Conservation (phyloP, 441 rosid species). For the Geranium incanum region DNA sequence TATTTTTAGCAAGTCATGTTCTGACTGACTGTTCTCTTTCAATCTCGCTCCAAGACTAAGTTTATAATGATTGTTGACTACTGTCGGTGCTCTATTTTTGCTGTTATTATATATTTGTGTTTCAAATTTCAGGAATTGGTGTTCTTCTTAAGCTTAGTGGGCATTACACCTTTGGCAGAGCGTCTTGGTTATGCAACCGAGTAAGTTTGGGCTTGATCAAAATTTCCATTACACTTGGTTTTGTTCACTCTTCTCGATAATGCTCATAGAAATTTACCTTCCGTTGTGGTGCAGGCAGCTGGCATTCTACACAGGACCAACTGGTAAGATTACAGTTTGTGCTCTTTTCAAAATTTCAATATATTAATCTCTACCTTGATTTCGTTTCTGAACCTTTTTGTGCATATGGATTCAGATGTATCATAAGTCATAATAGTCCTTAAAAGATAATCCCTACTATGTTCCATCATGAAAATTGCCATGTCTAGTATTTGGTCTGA, state of each 20-base stretch:
- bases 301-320: conserved; percentile 25
- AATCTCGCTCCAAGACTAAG: no score
- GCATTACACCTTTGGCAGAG: conserved; percentile 58
- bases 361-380: no score
- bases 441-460: not conserved
- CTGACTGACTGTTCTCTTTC: no score
- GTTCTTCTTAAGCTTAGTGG: conserved; percentile 42
- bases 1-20: no score
- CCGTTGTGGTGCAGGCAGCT: conserved; percentile 24
- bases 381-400: not conserved
- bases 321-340: conserved; percentile 7
- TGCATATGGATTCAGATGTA: not conserved
- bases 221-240: not conserved
- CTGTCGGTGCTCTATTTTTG: no score
- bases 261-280: not conserved
- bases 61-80: no score
- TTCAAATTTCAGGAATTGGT: conserved; percentile 20
- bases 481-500: not conserved
- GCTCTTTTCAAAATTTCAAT: no score
- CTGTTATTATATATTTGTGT: not conserved
- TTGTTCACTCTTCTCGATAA: no score
- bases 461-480: not conserved
- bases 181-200: conserved; percentile 46
- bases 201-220: conserved; percentile 17
- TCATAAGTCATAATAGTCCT: not conserved